Conservation (phyloP, 768 basidiomycete species). For the Coprinellus micaceus region DNA sequence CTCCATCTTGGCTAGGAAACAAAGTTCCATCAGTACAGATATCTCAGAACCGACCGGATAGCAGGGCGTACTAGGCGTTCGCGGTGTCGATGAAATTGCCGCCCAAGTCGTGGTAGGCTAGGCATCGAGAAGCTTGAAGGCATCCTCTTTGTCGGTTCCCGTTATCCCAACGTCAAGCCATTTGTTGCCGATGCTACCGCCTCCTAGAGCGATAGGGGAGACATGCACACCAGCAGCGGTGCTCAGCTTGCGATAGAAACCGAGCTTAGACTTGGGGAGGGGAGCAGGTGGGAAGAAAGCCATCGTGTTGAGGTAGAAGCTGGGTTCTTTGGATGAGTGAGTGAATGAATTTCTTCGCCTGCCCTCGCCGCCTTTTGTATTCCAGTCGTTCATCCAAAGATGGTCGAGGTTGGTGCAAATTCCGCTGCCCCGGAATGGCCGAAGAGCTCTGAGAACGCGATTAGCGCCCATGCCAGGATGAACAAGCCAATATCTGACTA, state of each 20-base stretch:
- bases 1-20: slow-evolving; percentile 43
- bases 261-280: slow-evolving; percentile 29
- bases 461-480: too few relatives aligned
- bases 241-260: slow-evolving; percentile 32
- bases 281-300: slow-evolving; percentile 16
- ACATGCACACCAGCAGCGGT: slow-evolving; percentile 37
- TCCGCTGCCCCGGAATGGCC: too few relatives aligned
- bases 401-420: too few relatives aligned
- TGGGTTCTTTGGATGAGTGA: too few relatives aligned
- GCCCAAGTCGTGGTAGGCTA: slow-evolving; percentile 40
- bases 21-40: not conserved
- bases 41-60: not conserved
- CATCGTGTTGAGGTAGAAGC: not conserved
- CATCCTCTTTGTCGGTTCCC: slow-evolving; percentile 36
- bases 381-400: too few relatives aligned
- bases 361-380: too few relatives aligned
- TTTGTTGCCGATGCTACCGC: slow-evolving; percentile 40
- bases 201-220: slow-evolving; percentile 41
- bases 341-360: too few relatives aligned
- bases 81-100: slow-evolving; percentile 51
- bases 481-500: too few relatives aligned
- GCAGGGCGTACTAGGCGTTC: slow-evolving; percentile 35
- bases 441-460: too few relatives aligned
- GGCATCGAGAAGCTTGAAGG: slow-evolving; percentile 45
- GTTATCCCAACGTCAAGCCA: slow-evolving; percentile 33